phyloP scores from a whole-genome alignment of 23 red algal genomes.

The Gracilaria gracilis region DNA sequence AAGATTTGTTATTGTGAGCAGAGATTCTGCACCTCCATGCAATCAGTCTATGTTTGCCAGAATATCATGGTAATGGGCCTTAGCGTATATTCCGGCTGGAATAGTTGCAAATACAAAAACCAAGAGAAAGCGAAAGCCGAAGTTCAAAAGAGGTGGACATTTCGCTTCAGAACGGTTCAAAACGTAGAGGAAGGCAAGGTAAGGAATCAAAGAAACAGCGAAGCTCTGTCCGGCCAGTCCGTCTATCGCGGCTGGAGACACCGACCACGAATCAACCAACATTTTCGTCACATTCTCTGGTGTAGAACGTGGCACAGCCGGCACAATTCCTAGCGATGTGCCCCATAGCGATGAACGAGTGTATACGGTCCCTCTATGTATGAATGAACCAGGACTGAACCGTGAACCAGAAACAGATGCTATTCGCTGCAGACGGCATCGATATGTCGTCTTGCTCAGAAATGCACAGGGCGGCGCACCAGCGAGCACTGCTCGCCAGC shows the following conservation, averaged over 20 bases:
- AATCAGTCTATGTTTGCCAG: conserved; percentile 94
- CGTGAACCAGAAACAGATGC: too few relatives aligned
- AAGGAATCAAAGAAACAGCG: conserved; percentile 77
- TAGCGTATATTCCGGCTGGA: conserved; percentile 86
- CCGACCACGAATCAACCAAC: conserved; percentile 80
- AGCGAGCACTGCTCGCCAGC: too few relatives aligned
- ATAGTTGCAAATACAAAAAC: conserved; percentile 94
- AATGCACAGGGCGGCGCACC: too few relatives aligned
- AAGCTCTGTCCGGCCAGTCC: conserved; percentile 73
- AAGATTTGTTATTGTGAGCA: conserved; percentile 86
- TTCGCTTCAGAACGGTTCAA: conserved; percentile 28
- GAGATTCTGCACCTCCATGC: conserved; percentile 86
- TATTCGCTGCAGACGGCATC: too few relatives aligned
- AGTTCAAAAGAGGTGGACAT: conserved; percentile 62
- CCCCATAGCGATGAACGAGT: not conserved
- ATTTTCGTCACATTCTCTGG: conserved; percentile 26
- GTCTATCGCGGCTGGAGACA: conserved; percentile 65
- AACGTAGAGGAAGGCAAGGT: conserved; percentile 81
- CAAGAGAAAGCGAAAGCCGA: conserved; percentile 87
- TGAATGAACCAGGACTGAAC: not conserved
- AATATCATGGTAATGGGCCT: conserved; percentile 70
- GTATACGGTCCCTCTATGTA: not conserved
- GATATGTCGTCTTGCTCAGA: too few relatives aligned
- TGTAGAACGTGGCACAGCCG: not conserved
- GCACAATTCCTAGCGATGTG: not conserved